Percentiles rank a stretch among this genome's conserved stretches.
Conservation (phyloP, 2,329 filamentous ascomycete genomes). For the Cladophialophora bantiana region DNA sequence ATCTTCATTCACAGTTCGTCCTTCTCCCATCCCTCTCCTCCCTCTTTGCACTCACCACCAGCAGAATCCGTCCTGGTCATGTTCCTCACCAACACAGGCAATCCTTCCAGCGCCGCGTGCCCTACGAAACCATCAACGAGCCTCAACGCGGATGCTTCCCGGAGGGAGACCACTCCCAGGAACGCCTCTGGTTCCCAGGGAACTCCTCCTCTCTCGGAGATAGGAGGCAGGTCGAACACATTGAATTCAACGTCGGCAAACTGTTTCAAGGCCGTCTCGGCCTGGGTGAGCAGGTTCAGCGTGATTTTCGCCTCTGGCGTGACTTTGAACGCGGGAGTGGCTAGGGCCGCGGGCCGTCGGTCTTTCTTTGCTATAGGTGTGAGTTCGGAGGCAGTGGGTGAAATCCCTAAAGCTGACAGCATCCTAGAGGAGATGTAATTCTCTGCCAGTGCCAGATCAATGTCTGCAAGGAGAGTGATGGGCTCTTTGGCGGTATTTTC, state of each 20-base stretch:
- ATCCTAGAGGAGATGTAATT: slow-evolving; percentile 26
- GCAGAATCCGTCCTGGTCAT: background rate
- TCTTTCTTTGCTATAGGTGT: slow-evolving; percentile 6
- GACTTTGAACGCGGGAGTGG: slow-evolving; percentile 4
- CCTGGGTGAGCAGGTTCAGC: slow-evolving; percentile 15
- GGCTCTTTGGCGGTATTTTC: slow-evolving; percentile 10
- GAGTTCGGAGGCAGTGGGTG: background rate
- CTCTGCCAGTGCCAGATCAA: slow-evolving; percentile 23
- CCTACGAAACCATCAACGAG: slow-evolving; percentile 19
- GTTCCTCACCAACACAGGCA: slow-evolving; percentile 12
- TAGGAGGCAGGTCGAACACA: slow-evolving; percentile 21
- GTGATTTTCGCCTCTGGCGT: slow-evolving; percentile 16
- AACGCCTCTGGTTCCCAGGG: slow-evolving; percentile 24
- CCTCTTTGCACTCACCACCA: background rate
- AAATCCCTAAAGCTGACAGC: slow-evolving; percentile 13
- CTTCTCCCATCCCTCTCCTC: background rate
- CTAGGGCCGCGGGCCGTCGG: slow-evolving; percentile 15
- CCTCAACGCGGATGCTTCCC: slow-evolving; percentile 12
- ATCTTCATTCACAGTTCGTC: slow-evolving; percentile 19
- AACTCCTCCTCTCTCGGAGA: background rate
- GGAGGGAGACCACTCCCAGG: slow-evolving; percentile 19
- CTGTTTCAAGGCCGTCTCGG: slow-evolving; percentile 6
- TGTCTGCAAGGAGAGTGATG: slow-evolving; percentile 23
- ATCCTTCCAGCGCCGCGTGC: slow-evolving; percentile 1
- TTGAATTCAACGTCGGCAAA: slow-evolving; percentile 17